Base-by-base conservation (phyloP, 2,329 filamentous ascomycete genomes). In the Alternaria burnsii region DNA sequence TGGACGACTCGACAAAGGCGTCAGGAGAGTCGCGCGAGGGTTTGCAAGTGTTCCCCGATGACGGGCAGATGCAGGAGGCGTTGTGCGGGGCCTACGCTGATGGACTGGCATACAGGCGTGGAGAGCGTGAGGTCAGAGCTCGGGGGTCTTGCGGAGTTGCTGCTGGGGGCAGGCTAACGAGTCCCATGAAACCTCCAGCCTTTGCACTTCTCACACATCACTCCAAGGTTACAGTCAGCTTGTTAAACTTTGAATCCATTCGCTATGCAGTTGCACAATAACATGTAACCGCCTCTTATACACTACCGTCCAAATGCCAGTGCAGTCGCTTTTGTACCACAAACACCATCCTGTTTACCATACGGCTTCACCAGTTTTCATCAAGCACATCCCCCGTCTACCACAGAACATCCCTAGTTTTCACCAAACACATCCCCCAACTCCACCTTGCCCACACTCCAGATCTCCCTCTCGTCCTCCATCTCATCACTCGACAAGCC, bases 381-480 rank as follows among this genome's bases (percentile, higher is more conserved):
- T 32, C 30, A 26, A 26, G 2, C 24, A 26, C 24, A 2, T 26
- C 30, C 30, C 3, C 11, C 10, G 0, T 32, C 44, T 32, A 22
- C 20, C 30, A 32, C 32, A 3, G 11, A 0, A 14, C 7, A 30
- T 57, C 20, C 34, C 48, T 60, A 67, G 32, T 64, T 56, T 12
- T 71, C 67, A 4, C 63, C 70, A 69, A 75, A 75, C 9, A 75
- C 73, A 61, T 92, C 91, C 9, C 87, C 90, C 47, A 94, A 81
- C 76, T 98, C 94, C 51, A 97, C 89, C 80, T 91, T 94, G 6
- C 95, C 95, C 51, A 99, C 91, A 76, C 92, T 95, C 94, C 93
- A 97, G 64, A 99, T 89, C 82, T 99, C 95, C 79, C 88, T 90
- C 83, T 97, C 93, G 80, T 99, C 95, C 75, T 99, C 95, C 32